Conservation (phyloP, 2,329 filamentous ascomycete genomes). For the Ceratocystis papillata region DNA sequence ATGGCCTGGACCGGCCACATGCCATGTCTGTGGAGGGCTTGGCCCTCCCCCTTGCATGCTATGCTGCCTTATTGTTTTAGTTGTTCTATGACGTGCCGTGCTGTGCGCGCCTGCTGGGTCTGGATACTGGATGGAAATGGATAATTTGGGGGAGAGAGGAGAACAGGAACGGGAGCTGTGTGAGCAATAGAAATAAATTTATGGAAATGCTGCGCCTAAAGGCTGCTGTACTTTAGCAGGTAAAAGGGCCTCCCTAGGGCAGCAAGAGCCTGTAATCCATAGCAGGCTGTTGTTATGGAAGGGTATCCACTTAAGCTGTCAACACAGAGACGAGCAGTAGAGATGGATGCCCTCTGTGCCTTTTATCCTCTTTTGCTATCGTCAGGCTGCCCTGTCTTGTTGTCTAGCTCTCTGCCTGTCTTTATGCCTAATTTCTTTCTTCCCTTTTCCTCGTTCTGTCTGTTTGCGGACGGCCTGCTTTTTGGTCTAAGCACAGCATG, state of each 20-base stretch:
- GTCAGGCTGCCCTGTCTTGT: too few species aligned
- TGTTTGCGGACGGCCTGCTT: background rate
- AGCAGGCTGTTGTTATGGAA: background rate
- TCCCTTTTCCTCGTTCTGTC: background rate
- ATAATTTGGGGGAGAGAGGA: too few species aligned
- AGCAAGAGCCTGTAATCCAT: background rate
- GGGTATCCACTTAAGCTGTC: conserved; percentile 4
- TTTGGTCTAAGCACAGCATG: background rate
- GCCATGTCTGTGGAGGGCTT: too few species aligned
- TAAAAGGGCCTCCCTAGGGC: background rate
- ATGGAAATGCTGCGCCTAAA: too few species aligned
- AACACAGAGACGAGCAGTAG: background rate
- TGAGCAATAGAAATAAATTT: too few species aligned
- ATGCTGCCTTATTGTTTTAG: too few species aligned
- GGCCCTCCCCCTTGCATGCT: too few species aligned
- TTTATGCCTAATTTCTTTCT: background rate
- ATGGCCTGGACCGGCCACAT: too few species aligned
- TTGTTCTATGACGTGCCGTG: too few species aligned
- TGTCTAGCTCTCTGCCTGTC: background rate
- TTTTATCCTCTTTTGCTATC: background rate
- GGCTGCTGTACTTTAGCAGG: background rate
- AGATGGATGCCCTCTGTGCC: background rate
- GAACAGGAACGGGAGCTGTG: too few species aligned
- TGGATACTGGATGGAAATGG: too few species aligned
- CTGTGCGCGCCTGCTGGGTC: too few species aligned